phyloP scores from a whole-genome alignment of 2,329 filamentous ascomycete genomes.

The Myriangium duriaei region DNA sequence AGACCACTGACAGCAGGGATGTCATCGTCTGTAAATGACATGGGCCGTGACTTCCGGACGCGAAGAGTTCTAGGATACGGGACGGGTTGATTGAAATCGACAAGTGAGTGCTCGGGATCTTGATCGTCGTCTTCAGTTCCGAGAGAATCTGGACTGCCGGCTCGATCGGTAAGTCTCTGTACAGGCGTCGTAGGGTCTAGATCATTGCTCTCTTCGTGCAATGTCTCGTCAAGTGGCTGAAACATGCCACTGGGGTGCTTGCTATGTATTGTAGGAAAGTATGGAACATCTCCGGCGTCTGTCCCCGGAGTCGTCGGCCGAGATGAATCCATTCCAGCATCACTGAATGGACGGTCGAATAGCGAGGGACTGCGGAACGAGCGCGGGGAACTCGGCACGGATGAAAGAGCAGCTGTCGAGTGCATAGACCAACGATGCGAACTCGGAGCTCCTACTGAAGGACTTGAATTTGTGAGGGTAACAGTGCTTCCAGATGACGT shows the following conservation, averaged over 20 bases:
- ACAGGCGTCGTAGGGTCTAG: constrained; percentile 10
- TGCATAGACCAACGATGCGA: constrained; percentile 52
- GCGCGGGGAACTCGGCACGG: constrained; percentile 67
- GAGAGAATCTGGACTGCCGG: constrained; percentile 11
- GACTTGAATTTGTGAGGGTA: background rate
- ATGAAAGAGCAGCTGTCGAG: constrained; percentile 51
- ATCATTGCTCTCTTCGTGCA: constrained; percentile 15
- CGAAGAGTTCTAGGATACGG: constrained; percentile 3
- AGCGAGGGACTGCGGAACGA: constrained; percentile 59
- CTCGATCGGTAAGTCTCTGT: constrained; percentile 3
- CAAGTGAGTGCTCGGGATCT: constrained; percentile 7
- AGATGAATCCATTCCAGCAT: constrained; percentile 49
- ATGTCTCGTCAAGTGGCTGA: constrained; percentile 8
- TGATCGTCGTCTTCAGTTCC: constrained; percentile 7
- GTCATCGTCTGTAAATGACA: constrained; percentile 8
- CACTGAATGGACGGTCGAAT: constrained; percentile 60
- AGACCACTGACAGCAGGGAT: background rate
- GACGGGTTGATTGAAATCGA: constrained; percentile 8
- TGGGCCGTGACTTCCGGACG: constrained; percentile 3
- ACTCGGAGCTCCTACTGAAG: constrained; percentile 33
- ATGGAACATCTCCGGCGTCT: constrained; percentile 42
- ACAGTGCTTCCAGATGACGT: constrained; percentile 38
- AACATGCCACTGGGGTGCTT: constrained; percentile 40
- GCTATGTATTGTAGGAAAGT: constrained; percentile 48
- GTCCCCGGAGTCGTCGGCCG: constrained; percentile 74